Conservation (phyloP, 2,329 filamentous ascomycete genomes). For the Phialophora tarda region DNA sequence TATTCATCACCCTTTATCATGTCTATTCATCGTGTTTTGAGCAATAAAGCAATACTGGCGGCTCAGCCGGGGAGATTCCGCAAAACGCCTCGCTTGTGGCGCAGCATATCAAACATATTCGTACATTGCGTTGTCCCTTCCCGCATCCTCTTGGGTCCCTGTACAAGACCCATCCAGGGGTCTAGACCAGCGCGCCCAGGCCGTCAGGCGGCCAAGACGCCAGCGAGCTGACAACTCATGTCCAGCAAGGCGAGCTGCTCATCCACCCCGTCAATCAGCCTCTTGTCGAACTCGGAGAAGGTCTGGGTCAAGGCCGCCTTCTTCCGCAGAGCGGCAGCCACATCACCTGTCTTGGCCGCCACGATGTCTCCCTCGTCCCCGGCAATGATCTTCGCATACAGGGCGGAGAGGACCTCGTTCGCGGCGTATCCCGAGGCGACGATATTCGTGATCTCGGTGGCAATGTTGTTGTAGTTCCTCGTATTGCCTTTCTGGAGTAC, state of each 20-base stretch:
- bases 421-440: constrained; percentile 98
- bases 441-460: constrained; percentile 83
- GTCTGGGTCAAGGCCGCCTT: constrained; percentile 89
- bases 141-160: background rate
- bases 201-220: constrained; percentile 40
- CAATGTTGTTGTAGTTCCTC: constrained; percentile 73
- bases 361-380: constrained; percentile 74
- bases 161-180: background rate
- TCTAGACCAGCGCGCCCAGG: background rate
- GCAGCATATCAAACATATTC: constrained; percentile 3
- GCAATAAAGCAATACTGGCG: too few relatives aligned
- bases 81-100: constrained; percentile 23
- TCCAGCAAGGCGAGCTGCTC: constrained; percentile 93
- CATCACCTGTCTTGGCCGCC: constrained; percentile 2
- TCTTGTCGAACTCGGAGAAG: constrained; percentile 94
- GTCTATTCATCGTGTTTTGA: too few relatives aligned
- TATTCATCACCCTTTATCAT: too few relatives aligned
- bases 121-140: background rate
- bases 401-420: constrained; percentile 80
- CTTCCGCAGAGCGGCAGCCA: constrained; percentile 63
- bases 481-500: constrained; percentile 71
- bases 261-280: constrained; percentile 90
- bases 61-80: background rate
- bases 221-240: constrained; percentile 78
- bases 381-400: constrained; percentile 81